A percentile compares a stretch with the other conserved stretches of the same genome.
These are phyloP conservation scores for Trichoderma sp. DNA, from an alignment of 2,329 filamentous ascomycete species.

Conservation along the genomic window DNA sequence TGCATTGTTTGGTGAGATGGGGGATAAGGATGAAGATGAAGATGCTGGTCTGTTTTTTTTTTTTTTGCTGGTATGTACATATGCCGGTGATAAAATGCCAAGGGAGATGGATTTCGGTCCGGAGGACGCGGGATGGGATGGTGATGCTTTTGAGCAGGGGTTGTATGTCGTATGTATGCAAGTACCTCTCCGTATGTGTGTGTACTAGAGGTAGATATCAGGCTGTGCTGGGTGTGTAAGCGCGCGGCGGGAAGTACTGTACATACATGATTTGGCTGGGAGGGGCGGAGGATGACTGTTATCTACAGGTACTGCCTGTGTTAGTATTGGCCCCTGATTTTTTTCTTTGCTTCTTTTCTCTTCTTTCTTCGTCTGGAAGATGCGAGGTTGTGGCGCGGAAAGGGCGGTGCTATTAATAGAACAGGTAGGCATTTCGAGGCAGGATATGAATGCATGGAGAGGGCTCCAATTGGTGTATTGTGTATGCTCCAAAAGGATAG, in stretches of 20 bases:
- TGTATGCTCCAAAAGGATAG: too few species aligned
- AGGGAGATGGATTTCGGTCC: background rate
- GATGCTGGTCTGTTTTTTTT: too few species aligned
- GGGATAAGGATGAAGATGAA: background rate
- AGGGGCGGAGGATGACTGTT: background rate
- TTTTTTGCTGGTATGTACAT: too few species aligned
- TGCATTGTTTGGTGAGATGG: background rate
- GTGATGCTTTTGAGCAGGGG: background rate
- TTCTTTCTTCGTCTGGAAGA: background rate
- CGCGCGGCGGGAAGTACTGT: background rate
- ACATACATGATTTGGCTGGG: background rate
- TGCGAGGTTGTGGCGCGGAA: background rate
- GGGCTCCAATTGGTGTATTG: too few species aligned
- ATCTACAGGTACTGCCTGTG: background rate
- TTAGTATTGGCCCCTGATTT: background rate
- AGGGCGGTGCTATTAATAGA: slow-evolving; percentile 5
- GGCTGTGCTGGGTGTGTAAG: background rate
- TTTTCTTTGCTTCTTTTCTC: background rate
- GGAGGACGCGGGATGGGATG: background rate
- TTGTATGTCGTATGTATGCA: background rate
- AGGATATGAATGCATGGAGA: background rate
- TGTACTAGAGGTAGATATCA: too few species aligned
- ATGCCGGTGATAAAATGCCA: background rate
- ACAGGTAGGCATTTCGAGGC: background rate
- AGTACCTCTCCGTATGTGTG: too few species aligned